Percentiles rank a stretch among this genome's conserved stretches.
Conservation (phyloP, 495 filamentous ascomycete genomes). For the Xanthoparmelia taractica region DNA sequence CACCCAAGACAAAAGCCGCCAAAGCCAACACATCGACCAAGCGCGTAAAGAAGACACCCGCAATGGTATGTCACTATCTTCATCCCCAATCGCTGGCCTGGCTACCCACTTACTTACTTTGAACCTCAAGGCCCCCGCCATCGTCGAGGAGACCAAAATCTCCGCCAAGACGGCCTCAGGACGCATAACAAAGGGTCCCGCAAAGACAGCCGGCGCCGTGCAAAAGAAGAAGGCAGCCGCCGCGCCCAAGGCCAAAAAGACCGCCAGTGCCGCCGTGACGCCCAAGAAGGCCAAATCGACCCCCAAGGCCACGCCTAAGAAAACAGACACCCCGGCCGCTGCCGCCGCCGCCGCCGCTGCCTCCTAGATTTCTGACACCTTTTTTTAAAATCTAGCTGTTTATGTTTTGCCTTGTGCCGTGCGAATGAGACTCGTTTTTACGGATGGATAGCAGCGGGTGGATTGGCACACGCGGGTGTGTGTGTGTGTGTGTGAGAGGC, state of each 20-base stretch:
- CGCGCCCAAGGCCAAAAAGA: conserved; percentile 27
- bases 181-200: conserved; percentile 67
- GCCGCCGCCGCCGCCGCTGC: conserved; percentile 11
- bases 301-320: conserved; percentile 9
- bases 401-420: too few species aligned
- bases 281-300: background rate
- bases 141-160: conserved; percentile 65
- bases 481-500: too few species aligned
- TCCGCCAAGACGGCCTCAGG: conserved; percentile 86
- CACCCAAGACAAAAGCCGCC: conserved; percentile 39
- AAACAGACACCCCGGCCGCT: conserved; percentile 12
- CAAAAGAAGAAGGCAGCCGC: conserved; percentile 61
- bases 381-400: too few species aligned
- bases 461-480: too few species aligned
- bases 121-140: conserved; percentile 61
- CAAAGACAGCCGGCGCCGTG: conserved; percentile 47
- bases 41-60: conserved; percentile 33
- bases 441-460: too few species aligned
- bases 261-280: conserved; percentile 10
- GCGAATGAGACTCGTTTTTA: too few species aligned
- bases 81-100: conserved; percentile 2
- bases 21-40: conserved; percentile 32
- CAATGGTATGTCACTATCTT: conserved; percentile 33
- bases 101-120: too few species aligned
- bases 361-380: too few species aligned